Evolutionary conservation across 2,329 filamentous ascomycete species (phyloP).

Genomic region (Mollisiaceae sp.): DNA sequence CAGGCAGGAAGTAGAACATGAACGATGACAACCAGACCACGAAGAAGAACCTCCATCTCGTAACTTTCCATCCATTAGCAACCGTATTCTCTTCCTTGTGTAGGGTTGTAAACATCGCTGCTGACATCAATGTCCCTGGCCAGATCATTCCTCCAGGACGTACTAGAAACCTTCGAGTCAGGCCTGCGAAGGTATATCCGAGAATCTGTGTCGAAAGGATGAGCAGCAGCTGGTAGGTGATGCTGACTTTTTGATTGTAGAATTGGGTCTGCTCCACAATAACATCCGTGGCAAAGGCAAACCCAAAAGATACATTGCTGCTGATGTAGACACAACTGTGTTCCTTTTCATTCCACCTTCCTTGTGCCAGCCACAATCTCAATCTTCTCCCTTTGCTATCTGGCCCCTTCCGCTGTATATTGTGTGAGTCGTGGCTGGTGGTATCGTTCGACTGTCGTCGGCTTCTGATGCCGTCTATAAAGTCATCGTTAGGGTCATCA

Average conservation of each 20-base stretch:
- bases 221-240: slow-evolving; percentile 80
- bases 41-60: slow-evolving; percentile 84
- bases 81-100: slow-evolving; percentile 84
- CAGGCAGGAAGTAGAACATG: slow-evolving; percentile 83
- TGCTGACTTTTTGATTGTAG: slow-evolving; percentile 79
- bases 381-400: slow-evolving; percentile 46
- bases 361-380: slow-evolving; percentile 78
- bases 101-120: slow-evolving; percentile 85
- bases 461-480: slow-evolving; percentile 55
- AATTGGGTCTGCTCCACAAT: slow-evolving; percentile 91
- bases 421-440: slow-evolving; percentile 29
- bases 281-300: slow-evolving; percentile 87
- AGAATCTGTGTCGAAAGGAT: slow-evolving; percentile 86
- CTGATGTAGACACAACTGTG: slow-evolving; percentile 89
- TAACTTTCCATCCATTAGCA: slow-evolving; percentile 82
- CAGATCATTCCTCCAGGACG: slow-evolving; percentile 90
- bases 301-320: slow-evolving; percentile 88
- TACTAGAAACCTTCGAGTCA: slow-evolving; percentile 81
- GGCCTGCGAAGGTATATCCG: slow-evolving; percentile 84
- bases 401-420: slow-evolving; percentile 20
- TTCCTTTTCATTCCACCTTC: slow-evolving; percentile 86
- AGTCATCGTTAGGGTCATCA: slow-evolving; percentile 59
- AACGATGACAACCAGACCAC: slow-evolving; percentile 74
- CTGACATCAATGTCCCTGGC: slow-evolving; percentile 87
- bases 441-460: slow-evolving; percentile 35